A percentile compares a stretch with the other conserved stretches of the same genome.
These are phyloP conservation scores for Malassezia brasiliensis DNA, from an alignment of 1,284 basidiomycete species.

Conservation along the genomic window DNA sequence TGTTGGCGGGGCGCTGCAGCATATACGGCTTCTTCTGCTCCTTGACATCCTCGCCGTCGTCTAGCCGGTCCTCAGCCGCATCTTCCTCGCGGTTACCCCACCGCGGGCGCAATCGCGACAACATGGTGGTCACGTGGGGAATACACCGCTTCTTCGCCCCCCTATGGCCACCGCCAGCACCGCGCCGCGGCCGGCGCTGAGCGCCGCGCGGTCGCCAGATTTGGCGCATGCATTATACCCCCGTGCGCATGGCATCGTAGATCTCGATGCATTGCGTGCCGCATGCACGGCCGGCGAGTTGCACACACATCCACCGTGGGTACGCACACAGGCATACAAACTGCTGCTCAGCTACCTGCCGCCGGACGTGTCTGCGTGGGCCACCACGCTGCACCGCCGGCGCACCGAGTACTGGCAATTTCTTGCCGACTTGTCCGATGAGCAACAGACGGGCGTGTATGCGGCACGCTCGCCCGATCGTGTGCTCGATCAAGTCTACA, in stretches of 20 bases:
- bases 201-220: no score
- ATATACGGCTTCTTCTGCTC: constrained; percentile 35
- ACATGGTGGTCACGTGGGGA: constrained; percentile 4
- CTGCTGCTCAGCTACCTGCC: constrained; percentile 39
- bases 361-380: constrained; percentile 38
- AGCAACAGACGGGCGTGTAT: not conserved
- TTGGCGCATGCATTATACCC: constrained; percentile 3
- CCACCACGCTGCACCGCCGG: constrained; percentile 20
- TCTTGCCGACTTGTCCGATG: constrained; percentile 29
- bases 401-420: constrained; percentile 39
- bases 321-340: constrained; percentile 42
- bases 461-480: constrained; percentile 17
- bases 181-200: no score
- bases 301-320: constrained; percentile 30
- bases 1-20: constrained; percentile 54
- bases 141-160: no score
- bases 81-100: not conserved
- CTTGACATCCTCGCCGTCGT: constrained; percentile 15
- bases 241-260: no score
- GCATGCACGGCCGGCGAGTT: constrained; percentile 21
- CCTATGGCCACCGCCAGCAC: no score
- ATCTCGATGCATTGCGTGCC: constrained; percentile 4
- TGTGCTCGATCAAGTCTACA: constrained; percentile 40
- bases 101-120: not conserved
- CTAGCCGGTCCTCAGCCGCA: not conserved